Percentiles rank a stretch among this genome's conserved stretches.
Evolutionary conservation across 257 asterid species (phyloP).

Genomic region (Solanum habrochaites): DNA sequence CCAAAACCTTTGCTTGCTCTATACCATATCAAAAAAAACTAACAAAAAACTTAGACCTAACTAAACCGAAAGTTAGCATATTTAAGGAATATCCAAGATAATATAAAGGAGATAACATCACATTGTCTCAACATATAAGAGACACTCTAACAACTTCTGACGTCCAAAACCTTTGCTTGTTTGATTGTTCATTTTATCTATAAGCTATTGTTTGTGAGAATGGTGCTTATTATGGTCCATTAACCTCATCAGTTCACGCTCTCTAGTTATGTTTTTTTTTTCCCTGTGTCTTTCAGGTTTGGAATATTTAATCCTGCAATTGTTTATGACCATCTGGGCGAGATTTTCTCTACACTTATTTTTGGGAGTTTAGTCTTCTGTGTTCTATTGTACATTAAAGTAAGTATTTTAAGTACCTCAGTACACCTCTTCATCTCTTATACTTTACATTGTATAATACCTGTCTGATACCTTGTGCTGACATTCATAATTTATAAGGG

Average conservation of each 20-base stretch:
- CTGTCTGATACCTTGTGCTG: slow-evolving; percentile 18
- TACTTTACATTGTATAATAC: background rate
- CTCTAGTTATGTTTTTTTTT: background rate
- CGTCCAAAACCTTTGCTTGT: background rate
- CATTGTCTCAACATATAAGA: background rate
- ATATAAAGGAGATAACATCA: background rate
- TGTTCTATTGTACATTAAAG: slow-evolving; percentile 70
- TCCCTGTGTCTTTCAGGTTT: slow-evolving; percentile 39
- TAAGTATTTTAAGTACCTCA: slow-evolving; percentile 14
- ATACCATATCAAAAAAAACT: background rate
- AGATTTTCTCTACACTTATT: slow-evolving; percentile 76
- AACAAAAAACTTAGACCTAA: background rate
- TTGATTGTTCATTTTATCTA: background rate
- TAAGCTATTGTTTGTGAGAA: background rate
- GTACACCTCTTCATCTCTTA: background rate
- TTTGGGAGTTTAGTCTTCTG: slow-evolving; percentile 84
- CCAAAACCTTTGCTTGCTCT: background rate
- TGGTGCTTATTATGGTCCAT: background rate
- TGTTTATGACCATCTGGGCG: slow-evolving; percentile 92
- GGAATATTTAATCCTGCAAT: slow-evolving; percentile 76
- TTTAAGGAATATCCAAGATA: background rate
- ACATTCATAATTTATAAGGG: slow-evolving; percentile 34
- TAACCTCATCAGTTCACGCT: background rate
- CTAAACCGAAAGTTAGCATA: background rate
- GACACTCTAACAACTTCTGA: background rate